Conservation (phyloP, 1,284 basidiomycete genomes). For the Cryptococcus hybrid region DNA sequence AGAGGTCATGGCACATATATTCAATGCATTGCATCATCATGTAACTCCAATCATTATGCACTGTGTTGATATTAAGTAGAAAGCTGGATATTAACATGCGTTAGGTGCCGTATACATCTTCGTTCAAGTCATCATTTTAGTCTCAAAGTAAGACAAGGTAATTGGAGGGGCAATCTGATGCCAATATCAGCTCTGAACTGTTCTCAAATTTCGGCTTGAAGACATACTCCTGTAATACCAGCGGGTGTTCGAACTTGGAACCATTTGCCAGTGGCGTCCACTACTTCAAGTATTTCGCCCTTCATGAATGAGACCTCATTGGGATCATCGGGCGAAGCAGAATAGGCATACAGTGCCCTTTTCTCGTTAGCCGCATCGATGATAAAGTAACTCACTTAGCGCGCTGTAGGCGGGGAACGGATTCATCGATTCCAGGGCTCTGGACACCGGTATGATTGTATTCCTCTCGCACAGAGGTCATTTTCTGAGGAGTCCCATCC, state of each 20-base stretch:
- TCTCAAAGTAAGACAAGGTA: conserved; percentile 38
- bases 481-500: conserved; percentile 30
- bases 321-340: conserved; percentile 88
- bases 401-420: conserved; percentile 18
- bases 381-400: conserved; percentile 21
- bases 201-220: neutral
- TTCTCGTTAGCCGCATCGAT: neutral
- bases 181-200: neutral
- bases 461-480: neutral
- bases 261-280: conserved; percentile 92
- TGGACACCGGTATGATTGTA: neutral
- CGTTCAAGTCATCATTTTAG: too few relatives aligned
- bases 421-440: conserved; percentile 12
- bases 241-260: conserved; percentile 89
- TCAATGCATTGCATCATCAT: too few relatives aligned
- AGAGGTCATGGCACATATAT: too few relatives aligned
- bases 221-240: conserved; percentile 67
- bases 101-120: too few relatives aligned
- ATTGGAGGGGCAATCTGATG: conserved; percentile 44
- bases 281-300: conserved; percentile 88
- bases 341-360: conserved; percentile 60
- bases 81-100: too few relatives aligned
- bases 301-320: conserved; percentile 95
- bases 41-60: too few relatives aligned
- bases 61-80: too few relatives aligned